Base-by-base conservation (phyloP, 1,139 yeast genomes). In the Meyerozyma smithsonii region DNA sequence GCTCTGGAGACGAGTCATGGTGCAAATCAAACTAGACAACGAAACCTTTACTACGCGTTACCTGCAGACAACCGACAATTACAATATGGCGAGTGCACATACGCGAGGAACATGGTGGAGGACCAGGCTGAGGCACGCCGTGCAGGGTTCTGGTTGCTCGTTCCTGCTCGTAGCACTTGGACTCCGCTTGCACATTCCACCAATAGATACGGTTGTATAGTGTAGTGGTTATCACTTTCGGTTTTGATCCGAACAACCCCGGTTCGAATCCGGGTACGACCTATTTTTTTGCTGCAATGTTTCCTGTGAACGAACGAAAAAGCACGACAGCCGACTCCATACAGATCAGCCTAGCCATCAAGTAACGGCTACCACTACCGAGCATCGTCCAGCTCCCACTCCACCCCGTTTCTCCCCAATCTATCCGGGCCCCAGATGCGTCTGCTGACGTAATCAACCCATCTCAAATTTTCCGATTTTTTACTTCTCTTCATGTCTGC, bases 221-320 rank as follows among this genome's bases (percentile, higher is more conserved):
- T 67, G 74, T 68, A 68, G 74, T 63, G 73, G 74, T 67, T 65
- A 68, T 68, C 74, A 68, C 74, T 53, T 58, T 62, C 60, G 73
- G 74, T 67, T 68, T 60, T 68, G 74, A 67, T 81, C 88, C 89
- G 81, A 68, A 73, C 79, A 80, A 84, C 90, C 88, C 88, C 90
- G 84, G 90, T 83, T 84, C 90, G 90, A 83, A 81, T 81, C 90
- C 89, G 89, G 89, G 88, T 79, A 79, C 81, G 88, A 82, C 88
- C 89, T 81, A 44, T 53, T 54, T 71, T 70, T 68, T 61, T 50
- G 43, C 12, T 6, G 15, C 30, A 26, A n/a, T n/a, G n/a, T n/a
- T n/a, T n/a, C n/a, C n/a, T n/a, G n/a, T n/a, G n/a, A n/a, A n/a
- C n/a, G n/a, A n/a, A n/a, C n/a, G n/a, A n/a, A n/a, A n/a, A n/a